Evolutionary conservation across 495 filamentous ascomycete genomes (phyloP).

Genomic region (Lophium mytilinum): DNA sequence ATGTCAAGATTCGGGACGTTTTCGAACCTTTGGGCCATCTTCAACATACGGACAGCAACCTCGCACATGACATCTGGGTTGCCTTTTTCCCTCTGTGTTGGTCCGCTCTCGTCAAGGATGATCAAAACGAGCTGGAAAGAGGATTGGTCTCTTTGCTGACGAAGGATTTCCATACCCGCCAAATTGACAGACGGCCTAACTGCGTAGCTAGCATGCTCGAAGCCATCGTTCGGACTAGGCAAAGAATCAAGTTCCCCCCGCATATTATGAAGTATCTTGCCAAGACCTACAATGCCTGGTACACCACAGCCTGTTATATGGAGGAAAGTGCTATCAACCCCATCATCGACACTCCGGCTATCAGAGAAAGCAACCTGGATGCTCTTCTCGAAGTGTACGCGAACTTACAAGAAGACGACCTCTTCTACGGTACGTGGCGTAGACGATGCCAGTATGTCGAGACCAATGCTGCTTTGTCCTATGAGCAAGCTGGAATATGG

Average conservation of each 20-base stretch:
- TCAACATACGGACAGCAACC: slow-evolving; percentile 75
- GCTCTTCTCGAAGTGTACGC: slow-evolving; percentile 87
- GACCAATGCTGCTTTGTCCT: slow-evolving; percentile 92
- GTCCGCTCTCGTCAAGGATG: slow-evolving; percentile 79
- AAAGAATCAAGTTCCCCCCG: slow-evolving; percentile 83
- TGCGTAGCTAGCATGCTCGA: slow-evolving; percentile 86
- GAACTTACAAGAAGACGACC: slow-evolving; percentile 82
- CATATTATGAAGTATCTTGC: slow-evolving; percentile 92
- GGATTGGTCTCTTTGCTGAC: slow-evolving; percentile 79
- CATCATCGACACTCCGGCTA: slow-evolving; percentile 68
- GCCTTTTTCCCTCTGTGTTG: slow-evolving; percentile 86
- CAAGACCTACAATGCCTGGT: slow-evolving; percentile 91
- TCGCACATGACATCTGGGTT: slow-evolving; percentile 84
- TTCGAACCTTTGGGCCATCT: slow-evolving; percentile 89
- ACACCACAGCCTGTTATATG: slow-evolving; percentile 73
- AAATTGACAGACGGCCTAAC: slow-evolving; percentile 89
- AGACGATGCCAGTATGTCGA: slow-evolving; percentile 91
- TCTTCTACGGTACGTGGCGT: slow-evolving; percentile 97
- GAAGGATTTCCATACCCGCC: slow-evolving; percentile 89
- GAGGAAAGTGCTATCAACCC: slow-evolving; percentile 80
- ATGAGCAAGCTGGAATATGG: slow-evolving; percentile 99
- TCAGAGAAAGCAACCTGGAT: slow-evolving; percentile 90
- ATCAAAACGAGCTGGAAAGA: slow-evolving; percentile 82
- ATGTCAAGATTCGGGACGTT: slow-evolving; percentile 77
- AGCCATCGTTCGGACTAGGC: slow-evolving; percentile 70